These are phyloP conservation scores for Peniophora sp. DNA, from an alignment of 1,284 basidiomycete species.

Conservation along the genomic window DNA sequence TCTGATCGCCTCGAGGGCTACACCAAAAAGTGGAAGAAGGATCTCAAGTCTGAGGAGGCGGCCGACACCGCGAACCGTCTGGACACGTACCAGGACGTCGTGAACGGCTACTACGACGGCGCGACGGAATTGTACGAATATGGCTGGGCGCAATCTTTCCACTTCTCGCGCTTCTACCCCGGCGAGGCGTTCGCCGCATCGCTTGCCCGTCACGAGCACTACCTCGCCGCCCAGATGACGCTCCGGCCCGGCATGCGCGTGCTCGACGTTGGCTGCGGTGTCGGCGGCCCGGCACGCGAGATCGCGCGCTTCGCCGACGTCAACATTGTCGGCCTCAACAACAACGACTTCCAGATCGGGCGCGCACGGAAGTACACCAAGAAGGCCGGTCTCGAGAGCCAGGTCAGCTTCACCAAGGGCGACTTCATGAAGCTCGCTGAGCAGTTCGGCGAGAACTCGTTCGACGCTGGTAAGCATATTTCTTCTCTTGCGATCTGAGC, in stretches of 20 bases:
- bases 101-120: conserved; percentile 97
- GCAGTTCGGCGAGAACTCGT: conserved; percentile 89
- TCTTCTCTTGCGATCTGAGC: neutral
- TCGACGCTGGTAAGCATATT: conserved; percentile 78
- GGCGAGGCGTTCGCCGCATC: conserved; percentile 84
- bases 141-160: conserved; percentile 91
- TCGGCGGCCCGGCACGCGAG: conserved; percentile 94
- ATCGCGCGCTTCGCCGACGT: conserved; percentile 90
- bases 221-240: conserved; percentile 81
- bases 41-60: conserved; percentile 66
- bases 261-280: conserved; percentile 96
- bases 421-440: conserved; percentile 96
- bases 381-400: conserved; percentile 68
- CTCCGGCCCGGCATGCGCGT: conserved; percentile 90
- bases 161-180: conserved; percentile 97
- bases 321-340: conserved; percentile 87
- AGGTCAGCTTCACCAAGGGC: conserved; percentile 80
- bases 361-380: conserved; percentile 83
- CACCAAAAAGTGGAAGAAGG: conserved; percentile 91
- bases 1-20: conserved; percentile 85
- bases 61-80: conserved; percentile 72
- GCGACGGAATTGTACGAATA: conserved; percentile 97
- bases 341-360: conserved; percentile 93
- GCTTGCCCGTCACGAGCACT: conserved; percentile 96
- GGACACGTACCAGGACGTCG: conserved; percentile 85